phyloP scores from a whole-genome alignment of 2,329 filamentous ascomycete genomes.

The Phoma sp. region DNA sequence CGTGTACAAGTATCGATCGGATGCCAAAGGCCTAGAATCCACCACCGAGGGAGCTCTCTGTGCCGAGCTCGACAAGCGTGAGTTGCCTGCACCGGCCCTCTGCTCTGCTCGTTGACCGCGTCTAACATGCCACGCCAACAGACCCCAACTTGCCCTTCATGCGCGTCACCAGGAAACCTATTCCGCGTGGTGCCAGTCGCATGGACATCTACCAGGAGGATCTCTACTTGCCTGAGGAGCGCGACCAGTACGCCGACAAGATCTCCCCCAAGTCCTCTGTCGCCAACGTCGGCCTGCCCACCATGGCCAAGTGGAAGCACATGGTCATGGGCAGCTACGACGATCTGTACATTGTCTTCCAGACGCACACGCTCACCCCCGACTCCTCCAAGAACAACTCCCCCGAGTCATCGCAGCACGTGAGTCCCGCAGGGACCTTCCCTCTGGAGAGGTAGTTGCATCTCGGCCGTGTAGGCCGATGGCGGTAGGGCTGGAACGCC shows the following conservation, averaged over 20 bases:
- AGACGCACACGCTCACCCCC: constrained; percentile 45
- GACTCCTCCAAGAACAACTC: constrained; percentile 47
- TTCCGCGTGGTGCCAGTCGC: constrained; percentile 54
- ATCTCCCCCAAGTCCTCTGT: constrained; percentile 56
- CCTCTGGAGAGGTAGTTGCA: constrained; percentile 35
- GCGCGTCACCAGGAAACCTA: constrained; percentile 55
- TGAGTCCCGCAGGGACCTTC: constrained; percentile 44
- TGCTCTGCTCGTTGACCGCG: not conserved
- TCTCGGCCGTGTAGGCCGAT: constrained; percentile 25
- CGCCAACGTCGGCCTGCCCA: constrained; percentile 56
- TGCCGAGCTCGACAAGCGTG: constrained; percentile 46
- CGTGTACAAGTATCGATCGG: constrained; percentile 55
- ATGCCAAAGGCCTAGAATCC: constrained; percentile 47
- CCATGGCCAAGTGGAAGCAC: constrained; percentile 54
- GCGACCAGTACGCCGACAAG: constrained; percentile 49
- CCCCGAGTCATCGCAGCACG: constrained; percentile 47
- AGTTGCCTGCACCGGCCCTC: constrained; percentile 17
- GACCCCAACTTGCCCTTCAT: constrained; percentile 50
- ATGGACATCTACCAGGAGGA: constrained; percentile 56
- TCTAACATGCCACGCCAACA: constrained; percentile 34
- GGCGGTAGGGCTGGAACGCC: constrained; percentile 8
- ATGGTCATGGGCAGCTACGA: constrained; percentile 54
- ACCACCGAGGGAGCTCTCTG: constrained; percentile 55
- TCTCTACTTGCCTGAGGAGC: constrained; percentile 46
- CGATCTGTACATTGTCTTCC: constrained; percentile 58